Conservation (phyloP, 192 early-diverging fungal genomes). For the Linnemannia zychae region DNA sequence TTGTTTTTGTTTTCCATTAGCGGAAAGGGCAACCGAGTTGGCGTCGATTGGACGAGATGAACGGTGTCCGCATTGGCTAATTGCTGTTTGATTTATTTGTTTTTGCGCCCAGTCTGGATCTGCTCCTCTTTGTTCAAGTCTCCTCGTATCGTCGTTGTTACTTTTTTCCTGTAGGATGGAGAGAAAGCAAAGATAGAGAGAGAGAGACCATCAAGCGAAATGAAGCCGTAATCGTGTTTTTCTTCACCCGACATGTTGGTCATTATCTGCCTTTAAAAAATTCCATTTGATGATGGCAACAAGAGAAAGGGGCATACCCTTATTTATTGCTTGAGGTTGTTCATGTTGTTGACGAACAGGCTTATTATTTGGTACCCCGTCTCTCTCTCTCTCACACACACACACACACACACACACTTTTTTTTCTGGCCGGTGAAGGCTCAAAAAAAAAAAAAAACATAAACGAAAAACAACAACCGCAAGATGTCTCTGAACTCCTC, state of each 20-base stretch:
- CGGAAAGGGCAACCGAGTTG: background rate
- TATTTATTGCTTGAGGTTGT: no score
- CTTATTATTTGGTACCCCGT: no score
- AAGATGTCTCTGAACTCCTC: background rate
- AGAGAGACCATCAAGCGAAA: background rate
- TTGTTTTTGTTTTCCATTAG: background rate
- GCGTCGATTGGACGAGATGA: background rate
- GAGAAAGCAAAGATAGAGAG: background rate
- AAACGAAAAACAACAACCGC: no score
- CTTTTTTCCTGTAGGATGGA: background rate
- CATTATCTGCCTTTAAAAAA: background rate
- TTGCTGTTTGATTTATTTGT: no score
- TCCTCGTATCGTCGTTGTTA: background rate
- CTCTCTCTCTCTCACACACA: no score
- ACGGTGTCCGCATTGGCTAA: background rate
- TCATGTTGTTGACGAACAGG: no score
- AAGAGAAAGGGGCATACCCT: background rate
- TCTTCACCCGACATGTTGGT: background rate
- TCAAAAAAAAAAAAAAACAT: no score
- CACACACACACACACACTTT: no score
- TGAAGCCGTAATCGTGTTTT: slow-evolving; percentile 1
- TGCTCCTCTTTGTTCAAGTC: background rate
- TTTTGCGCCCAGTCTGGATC: background rate
- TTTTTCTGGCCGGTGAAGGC: no score
- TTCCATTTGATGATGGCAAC: background rate